Evolutionary conservation across 2,329 filamentous ascomycete genomes (phyloP).

Genomic region (Cucurbitaria berberidis): DNA sequence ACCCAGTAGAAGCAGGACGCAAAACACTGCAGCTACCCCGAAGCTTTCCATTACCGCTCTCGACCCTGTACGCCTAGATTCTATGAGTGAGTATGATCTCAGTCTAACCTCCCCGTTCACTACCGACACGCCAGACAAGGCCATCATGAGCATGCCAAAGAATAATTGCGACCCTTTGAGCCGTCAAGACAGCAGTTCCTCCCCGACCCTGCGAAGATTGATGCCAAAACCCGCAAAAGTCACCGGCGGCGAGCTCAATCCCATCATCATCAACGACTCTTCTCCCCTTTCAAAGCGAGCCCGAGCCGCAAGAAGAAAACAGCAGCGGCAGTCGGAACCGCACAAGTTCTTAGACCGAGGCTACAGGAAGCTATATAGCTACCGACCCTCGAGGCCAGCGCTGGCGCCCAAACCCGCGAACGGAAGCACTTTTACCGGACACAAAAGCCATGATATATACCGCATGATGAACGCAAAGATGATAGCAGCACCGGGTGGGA

Average conservation of each 20-base stretch:
- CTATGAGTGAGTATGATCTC: conserved; percentile 14
- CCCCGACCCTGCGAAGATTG: conserved; percentile 1
- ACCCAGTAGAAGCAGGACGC: not conserved
- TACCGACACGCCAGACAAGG: not conserved
- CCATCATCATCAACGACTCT: conserved; percentile 31
- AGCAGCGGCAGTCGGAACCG: conserved; percentile 1
- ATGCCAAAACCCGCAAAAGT: conserved; percentile 1
- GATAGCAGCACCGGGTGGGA: conserved; percentile 1
- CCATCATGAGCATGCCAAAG: not conserved
- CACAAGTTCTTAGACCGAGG: conserved; percentile 19
- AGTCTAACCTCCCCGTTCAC: conserved; percentile 17
- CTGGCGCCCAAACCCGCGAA: conserved; percentile 10
- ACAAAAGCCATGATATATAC: conserved; percentile 22
- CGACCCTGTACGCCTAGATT: not conserved
- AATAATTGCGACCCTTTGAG: not conserved
- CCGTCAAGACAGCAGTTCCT: not conserved
- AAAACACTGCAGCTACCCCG: not conserved
- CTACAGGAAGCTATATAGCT: conserved; percentile 13
- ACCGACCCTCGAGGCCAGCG: conserved; percentile 6
- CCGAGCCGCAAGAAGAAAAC: not conserved
- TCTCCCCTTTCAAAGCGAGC: conserved; percentile 7
- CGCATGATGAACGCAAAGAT: conserved; percentile 19
- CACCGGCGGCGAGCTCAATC: conserved; percentile 26
- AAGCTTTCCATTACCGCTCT: not conserved
- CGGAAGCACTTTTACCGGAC: conserved; percentile 18